Percentiles rank a stretch among this genome's conserved stretches.
Evolutionary conservation across 108 stramenopile species (phyloP).

Genomic region (Fragilaria radians): DNA sequence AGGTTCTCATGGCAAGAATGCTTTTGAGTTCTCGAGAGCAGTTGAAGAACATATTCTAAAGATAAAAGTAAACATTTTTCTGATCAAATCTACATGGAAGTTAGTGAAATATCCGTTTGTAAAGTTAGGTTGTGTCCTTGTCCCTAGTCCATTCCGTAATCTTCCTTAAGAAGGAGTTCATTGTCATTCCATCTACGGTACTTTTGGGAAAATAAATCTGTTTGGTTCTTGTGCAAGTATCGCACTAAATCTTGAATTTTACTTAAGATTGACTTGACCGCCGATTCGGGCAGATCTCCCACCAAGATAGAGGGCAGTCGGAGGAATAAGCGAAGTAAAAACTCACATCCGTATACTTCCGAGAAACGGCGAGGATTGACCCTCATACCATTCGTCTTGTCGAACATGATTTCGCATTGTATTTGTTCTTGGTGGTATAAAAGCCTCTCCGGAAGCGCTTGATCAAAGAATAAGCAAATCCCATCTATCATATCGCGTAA

Average conservation of each 20-base stretch:
- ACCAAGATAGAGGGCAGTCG: slow-evolving; percentile 42
- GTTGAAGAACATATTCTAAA: no score
- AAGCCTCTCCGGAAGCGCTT: slow-evolving; percentile 50
- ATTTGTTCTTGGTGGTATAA: slow-evolving; percentile 49
- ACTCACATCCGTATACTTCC: slow-evolving; percentile 62
- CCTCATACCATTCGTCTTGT: slow-evolving; percentile 14
- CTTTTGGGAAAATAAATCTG: slow-evolving; percentile 15
- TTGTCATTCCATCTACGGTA: slow-evolving; percentile 20
- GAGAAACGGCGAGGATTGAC: slow-evolving; percentile 8
- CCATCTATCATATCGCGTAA: slow-evolving; percentile 73
- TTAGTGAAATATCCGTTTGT: no score
- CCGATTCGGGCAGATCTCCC: slow-evolving; percentile 20
- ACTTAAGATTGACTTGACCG: slow-evolving; percentile 38
- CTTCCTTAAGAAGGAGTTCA: slow-evolving; percentile 7
- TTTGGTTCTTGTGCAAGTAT: slow-evolving; percentile 66
- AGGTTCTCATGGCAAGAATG: no score
- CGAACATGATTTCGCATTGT: slow-evolving; percentile 29
- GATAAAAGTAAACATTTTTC: no score
- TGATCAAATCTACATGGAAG: no score
- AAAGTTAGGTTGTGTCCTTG: no score
- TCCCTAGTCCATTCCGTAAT: no score
- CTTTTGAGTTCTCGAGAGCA: no score
- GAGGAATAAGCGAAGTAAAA: slow-evolving; percentile 51
- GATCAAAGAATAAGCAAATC: slow-evolving; percentile 57
- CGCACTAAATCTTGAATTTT: slow-evolving; percentile 61